These are phyloP conservation scores for Botrytis medusae DNA, from an alignment of 2,329 filamentous ascomycete species.

Conservation along the genomic window DNA sequence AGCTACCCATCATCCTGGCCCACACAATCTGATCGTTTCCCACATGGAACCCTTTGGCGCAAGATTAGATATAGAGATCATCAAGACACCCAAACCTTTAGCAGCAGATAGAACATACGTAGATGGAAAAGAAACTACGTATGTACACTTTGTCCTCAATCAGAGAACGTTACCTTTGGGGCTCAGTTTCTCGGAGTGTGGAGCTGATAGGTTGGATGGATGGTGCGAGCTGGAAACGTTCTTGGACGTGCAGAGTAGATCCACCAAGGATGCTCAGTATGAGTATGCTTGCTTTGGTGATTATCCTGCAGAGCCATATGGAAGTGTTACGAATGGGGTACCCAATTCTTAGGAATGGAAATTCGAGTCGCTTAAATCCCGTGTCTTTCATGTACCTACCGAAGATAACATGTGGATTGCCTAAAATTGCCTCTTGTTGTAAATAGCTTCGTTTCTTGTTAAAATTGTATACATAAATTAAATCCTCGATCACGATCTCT, in stretches of 20 bases:
- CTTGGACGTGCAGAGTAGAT: constrained; percentile 58
- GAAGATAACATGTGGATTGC: neutral
- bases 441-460: neutral
- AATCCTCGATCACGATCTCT: neutral
- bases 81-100: constrained; percentile 65
- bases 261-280: constrained; percentile 58
- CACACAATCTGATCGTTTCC: constrained; percentile 63
- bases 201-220: constrained; percentile 61
- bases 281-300: constrained; percentile 67
- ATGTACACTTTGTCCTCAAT: constrained; percentile 73
- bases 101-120: constrained; percentile 50
- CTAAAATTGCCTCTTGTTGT: neutral
- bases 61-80: constrained; percentile 71
- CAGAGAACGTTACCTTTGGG: constrained; percentile 72
- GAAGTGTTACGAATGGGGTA: constrained; percentile 50
- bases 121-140: constrained; percentile 58
- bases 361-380: neutral
- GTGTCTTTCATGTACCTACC: neutral
- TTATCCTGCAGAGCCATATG: constrained; percentile 50
- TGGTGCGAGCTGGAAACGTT: constrained; percentile 76
- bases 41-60: constrained; percentile 72
- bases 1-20: constrained; percentile 52
- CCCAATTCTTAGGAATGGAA: constrained; percentile 22
- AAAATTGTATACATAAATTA: neutral
- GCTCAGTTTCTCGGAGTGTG: constrained; percentile 64